Percentiles rank a stretch among this genome's conserved stretches.
These are phyloP conservation scores for Aspergillus tanneri DNA, from an alignment of 2,329 filamentous ascomycete species.

Conservation along the genomic window DNA sequence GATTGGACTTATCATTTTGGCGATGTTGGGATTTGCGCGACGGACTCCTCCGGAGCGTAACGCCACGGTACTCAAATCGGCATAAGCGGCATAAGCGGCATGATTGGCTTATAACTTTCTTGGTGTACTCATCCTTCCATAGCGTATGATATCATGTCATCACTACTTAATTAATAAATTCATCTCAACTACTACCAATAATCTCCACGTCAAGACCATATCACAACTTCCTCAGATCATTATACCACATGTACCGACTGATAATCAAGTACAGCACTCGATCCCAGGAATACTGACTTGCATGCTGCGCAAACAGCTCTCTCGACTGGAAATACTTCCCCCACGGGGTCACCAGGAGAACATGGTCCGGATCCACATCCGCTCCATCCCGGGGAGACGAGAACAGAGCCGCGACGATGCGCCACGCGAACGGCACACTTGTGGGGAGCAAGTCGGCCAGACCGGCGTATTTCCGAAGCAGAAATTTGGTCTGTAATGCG, in stretches of 20 bases:
- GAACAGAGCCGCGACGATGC: conserved; percentile 22
- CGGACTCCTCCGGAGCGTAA: no score
- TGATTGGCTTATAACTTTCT: no score
- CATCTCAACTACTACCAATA: background rate
- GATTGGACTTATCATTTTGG: background rate
- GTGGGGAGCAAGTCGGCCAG: conserved; percentile 41
- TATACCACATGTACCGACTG: conserved; percentile 46
- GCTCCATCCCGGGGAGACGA: background rate
- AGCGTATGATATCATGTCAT: background rate
- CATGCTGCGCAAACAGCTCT: conserved; percentile 40
- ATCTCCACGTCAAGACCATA: background rate
- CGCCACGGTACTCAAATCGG: no score
- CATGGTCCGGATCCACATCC: conserved; percentile 26
- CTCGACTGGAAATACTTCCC: conserved; percentile 37
- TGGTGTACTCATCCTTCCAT: background rate
- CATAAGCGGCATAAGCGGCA: no score
- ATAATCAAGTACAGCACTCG: conserved; percentile 42
- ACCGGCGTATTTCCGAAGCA: conserved; percentile 42
- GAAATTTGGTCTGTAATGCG: conserved; percentile 36
- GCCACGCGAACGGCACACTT: conserved; percentile 35
- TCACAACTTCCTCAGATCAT: conserved; percentile 22
- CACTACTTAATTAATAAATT: background rate
- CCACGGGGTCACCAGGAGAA: conserved; percentile 41
- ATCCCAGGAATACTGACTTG: conserved; percentile 45
- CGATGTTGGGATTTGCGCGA: background rate